Percentiles rank a stretch among this genome's conserved stretches.
Conservation (phyloP, 306 rosid species). For the Begonia loranthoides region DNA sequence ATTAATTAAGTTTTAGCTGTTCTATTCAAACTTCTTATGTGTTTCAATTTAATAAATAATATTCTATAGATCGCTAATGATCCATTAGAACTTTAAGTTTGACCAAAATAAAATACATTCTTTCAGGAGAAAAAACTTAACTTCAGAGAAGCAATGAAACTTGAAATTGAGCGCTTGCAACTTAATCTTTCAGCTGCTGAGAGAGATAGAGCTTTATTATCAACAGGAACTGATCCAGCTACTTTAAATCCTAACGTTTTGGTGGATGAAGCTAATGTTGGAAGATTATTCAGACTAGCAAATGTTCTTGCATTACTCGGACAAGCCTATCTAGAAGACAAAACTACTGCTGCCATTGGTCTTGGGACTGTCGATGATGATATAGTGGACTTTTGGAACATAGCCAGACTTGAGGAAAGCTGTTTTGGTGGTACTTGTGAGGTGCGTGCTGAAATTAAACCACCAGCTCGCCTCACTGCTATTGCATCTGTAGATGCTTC, state of each 20-base stretch:
- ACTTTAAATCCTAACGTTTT: constrained; percentile 68
- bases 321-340: constrained; percentile 79
- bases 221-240: constrained; percentile 82
- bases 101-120: constrained; percentile 5
- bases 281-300: constrained; percentile 69
- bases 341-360: constrained; percentile 66
- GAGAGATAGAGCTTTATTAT: constrained; percentile 77
- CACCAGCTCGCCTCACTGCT: constrained; percentile 16
- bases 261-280: constrained; percentile 56
- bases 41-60: no score
- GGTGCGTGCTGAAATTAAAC: constrained; percentile 58
- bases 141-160: constrained; percentile 80
- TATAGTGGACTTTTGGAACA: constrained; percentile 82
- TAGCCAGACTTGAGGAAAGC: constrained; percentile 48
- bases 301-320: constrained; percentile 76
- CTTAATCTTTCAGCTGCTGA: constrained; percentile 93
- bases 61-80: no score
- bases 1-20: no score
- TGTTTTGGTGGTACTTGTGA: constrained; percentile 79
- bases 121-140: constrained; percentile 53
- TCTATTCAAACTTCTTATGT: no score
- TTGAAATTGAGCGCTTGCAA: constrained; percentile 86
- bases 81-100: constrained; percentile 1
- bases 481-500: constrained; percentile 30
- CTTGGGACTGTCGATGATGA: constrained; percentile 54